Percentiles rank a stretch among this genome's conserved stretches.
Conservation (phyloP, 2,329 filamentous ascomycete genomes). For the Aspergillus ochraceoroseus region DNA sequence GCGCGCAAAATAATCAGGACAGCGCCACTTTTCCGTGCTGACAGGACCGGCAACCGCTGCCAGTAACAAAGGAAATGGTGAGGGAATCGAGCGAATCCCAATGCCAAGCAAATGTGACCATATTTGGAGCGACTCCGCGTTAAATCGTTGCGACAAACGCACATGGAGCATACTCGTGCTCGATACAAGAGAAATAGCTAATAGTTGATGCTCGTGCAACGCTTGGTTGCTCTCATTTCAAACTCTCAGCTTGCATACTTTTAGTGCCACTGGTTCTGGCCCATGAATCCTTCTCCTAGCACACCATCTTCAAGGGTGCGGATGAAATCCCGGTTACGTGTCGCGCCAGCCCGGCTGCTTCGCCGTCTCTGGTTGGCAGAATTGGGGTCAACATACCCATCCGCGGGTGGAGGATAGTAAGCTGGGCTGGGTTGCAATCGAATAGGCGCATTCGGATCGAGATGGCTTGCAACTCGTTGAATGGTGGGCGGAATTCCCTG, state of each 20-base stretch:
- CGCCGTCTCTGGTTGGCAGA: slow-evolving; percentile 64
- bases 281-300: slow-evolving; percentile 75
- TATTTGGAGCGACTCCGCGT: slow-evolving; percentile 17
- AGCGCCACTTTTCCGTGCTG: neutral
- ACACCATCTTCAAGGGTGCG: slow-evolving; percentile 91
- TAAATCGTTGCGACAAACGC: slow-evolving; percentile 15
- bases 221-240: slow-evolving; percentile 7
- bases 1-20: slow-evolving; percentile 4
- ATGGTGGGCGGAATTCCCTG: slow-evolving; percentile 88
- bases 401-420: slow-evolving; percentile 89
- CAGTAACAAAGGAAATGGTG: slow-evolving; percentile 10
- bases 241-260: neutral
- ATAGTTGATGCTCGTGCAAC: slow-evolving; percentile 16
- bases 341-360: slow-evolving; percentile 62
- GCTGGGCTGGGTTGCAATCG: slow-evolving; percentile 90
- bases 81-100: slow-evolving; percentile 19
- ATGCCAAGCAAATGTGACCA: slow-evolving; percentile 17
- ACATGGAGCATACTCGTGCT: slow-evolving; percentile 16
- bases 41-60: slow-evolving; percentile 3
- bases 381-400: slow-evolving; percentile 67
- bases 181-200: slow-evolving; percentile 15
- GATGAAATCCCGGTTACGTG: slow-evolving; percentile 76
- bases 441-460: slow-evolving; percentile 92
- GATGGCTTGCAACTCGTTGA: slow-evolving; percentile 89
- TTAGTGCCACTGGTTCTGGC: slow-evolving; percentile 67